These are phyloP conservation scores for Moesziomyces sp. DNA, from an alignment of 1,284 basidiomycete species.

Conservation along the genomic window DNA sequence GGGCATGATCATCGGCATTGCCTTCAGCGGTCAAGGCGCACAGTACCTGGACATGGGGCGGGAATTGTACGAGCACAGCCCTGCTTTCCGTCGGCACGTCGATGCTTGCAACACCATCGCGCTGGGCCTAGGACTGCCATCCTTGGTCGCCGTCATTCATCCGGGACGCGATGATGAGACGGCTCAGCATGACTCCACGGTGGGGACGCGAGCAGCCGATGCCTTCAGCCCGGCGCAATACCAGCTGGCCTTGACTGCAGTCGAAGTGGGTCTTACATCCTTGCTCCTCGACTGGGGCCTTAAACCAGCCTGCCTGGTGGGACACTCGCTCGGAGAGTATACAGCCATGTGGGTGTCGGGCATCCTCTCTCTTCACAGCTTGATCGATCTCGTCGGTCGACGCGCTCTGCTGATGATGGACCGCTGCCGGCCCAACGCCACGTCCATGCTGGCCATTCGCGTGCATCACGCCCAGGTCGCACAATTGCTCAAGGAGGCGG, in stretches of 20 bases:
- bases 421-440: conserved; percentile 35
- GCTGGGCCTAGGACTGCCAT: conserved; percentile 17
- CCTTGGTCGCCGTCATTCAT: conserved; percentile 34
- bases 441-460: conserved; percentile 47
- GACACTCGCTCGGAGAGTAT: conserved; percentile 56
- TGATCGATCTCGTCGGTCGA: conserved; percentile 41
- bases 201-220: conserved; percentile 16
- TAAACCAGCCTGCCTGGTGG: conserved; percentile 24
- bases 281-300: conserved; percentile 43
- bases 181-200: neutral
- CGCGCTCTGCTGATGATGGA: conserved; percentile 47
- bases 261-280: conserved; percentile 30
- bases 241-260: conserved; percentile 44
- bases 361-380: conserved; percentile 28
- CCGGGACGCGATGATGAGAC: neutral
- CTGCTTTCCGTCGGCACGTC: conserved; percentile 28
- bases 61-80: conserved; percentile 31
- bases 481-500: conserved; percentile 19
- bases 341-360: conserved; percentile 38
- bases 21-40: conserved; percentile 50
- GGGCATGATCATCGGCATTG: conserved; percentile 15
- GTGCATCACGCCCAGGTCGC: conserved; percentile 14
- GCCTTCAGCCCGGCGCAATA: conserved; percentile 36
- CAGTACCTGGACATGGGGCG: conserved; percentile 49
- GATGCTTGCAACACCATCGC: conserved; percentile 38